These are phyloP conservation scores for Umbellularia californica DNA, from an alignment of 164 flowering plant species.

Conservation along the genomic window DNA sequence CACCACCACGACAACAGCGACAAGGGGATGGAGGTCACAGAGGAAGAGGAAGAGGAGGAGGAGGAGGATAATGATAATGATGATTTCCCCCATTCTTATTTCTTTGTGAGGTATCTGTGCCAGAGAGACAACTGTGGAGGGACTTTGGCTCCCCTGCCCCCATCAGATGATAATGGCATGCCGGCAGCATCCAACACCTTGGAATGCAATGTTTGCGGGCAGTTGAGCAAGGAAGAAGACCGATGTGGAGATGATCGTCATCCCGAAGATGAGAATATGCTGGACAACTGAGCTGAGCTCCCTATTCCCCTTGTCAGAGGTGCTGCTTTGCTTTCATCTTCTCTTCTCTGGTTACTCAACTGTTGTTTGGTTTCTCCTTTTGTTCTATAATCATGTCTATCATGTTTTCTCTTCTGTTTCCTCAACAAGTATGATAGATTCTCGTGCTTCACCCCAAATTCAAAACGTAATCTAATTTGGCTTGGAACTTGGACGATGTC, in stretches of 20 bases:
- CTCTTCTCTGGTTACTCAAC: background rate
- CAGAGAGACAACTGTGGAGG: conserved; percentile 60
- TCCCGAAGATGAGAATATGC: conserved; percentile 19
- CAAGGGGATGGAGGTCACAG: conserved; percentile 18
- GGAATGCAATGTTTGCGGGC: conserved; percentile 91
- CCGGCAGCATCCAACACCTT: conserved; percentile 28
- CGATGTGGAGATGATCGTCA: conserved; percentile 12
- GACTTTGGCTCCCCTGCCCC: conserved; percentile 79
- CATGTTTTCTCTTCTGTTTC: background rate
- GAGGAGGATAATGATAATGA: conserved; percentile 11
- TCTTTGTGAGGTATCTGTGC: conserved; percentile 72
- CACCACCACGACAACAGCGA: conserved; percentile 5
- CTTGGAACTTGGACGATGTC: too few relatives aligned
- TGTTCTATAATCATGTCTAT: background rate
- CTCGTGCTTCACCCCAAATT: too few relatives aligned
- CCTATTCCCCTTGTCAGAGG: background rate
- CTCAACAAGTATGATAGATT: too few relatives aligned
- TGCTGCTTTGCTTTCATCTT: background rate
- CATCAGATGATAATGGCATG: conserved; percentile 27
- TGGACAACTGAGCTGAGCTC: conserved; percentile 13
- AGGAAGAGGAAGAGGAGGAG: conserved; percentile 14
- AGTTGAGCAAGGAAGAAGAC: conserved; percentile 27
- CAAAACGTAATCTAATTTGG: too few relatives aligned
- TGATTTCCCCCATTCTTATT: conserved; percentile 83
- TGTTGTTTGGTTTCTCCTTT: background rate